A percentile compares a stretch with the other conserved stretches of the same genome.
phyloP scores from a whole-genome alignment of 257 asterid species.

The Przewalskia tangutica region DNA sequence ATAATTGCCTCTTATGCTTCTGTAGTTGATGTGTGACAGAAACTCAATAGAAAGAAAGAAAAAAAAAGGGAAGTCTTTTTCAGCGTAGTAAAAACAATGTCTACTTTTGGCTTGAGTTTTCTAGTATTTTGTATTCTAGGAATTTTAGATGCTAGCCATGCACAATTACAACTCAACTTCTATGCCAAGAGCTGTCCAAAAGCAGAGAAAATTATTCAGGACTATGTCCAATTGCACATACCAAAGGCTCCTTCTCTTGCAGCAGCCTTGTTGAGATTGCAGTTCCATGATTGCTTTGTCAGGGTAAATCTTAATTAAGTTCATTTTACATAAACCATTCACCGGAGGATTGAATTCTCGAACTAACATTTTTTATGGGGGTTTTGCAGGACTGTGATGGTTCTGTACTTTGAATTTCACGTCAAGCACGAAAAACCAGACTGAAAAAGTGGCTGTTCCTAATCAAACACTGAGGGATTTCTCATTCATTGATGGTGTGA shows the following conservation, averaged over 20 bases:
- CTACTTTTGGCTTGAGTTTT: not conserved
- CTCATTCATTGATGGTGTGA: slow-evolving; percentile 7
- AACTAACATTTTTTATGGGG: not conserved
- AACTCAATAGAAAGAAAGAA: not conserved
- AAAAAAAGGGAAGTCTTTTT: not conserved
- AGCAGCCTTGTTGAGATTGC: slow-evolving; percentile 23
- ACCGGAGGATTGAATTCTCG: not conserved
- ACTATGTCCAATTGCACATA: not conserved
- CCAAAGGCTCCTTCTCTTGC: slow-evolving; percentile 11
- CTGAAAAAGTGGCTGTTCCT: slow-evolving; percentile 7
- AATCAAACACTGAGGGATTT: slow-evolving; percentile 8
- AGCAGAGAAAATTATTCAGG: slow-evolving; percentile 10
- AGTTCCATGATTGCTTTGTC: slow-evolving; percentile 30
- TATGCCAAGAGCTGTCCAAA: not conserved
- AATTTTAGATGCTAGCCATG: not conserved
- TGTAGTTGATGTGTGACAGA: not conserved
- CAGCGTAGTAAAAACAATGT: not conserved
- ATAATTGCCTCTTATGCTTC: not conserved
- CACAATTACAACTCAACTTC: not conserved
- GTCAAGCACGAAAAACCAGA: not conserved
- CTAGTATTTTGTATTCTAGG: not conserved
- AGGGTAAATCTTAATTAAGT: slow-evolving; percentile 6
- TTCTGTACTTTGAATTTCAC: slow-evolving; percentile 17
- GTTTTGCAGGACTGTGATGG: slow-evolving; percentile 18
- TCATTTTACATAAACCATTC: too few species aligned